Conservation (phyloP, 257 asterid species). For the Solanum piurae region DNA sequence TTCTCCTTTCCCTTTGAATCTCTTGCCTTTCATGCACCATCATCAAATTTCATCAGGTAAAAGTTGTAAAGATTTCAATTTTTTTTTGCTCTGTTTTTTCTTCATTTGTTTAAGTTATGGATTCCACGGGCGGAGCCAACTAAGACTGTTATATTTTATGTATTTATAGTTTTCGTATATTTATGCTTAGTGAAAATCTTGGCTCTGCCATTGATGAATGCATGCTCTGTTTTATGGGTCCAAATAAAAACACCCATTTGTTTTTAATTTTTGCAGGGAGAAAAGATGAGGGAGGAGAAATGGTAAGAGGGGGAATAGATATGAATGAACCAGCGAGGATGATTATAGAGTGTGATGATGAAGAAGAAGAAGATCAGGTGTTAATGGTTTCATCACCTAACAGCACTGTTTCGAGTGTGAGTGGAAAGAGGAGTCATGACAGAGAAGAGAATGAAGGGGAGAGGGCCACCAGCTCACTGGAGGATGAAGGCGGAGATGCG, state of each 20-base stretch:
- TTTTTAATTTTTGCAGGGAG: slow-evolving; percentile 16
- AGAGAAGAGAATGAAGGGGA: slow-evolving; percentile 55
- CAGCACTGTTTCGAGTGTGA: slow-evolving; percentile 87
- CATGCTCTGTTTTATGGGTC: not conserved
- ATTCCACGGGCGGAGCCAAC: not conserved
- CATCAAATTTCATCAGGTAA: slow-evolving; percentile 31
- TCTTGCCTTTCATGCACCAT: slow-evolving; percentile 33
- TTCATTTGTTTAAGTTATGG: not conserved
- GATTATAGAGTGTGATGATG: slow-evolving; percentile 29
- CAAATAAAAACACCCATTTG: not conserved
- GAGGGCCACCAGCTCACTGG: slow-evolving; percentile 57
- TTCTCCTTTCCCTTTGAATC: slow-evolving; percentile 37
- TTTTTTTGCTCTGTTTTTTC: not conserved
- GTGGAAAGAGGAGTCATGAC: slow-evolving; percentile 63
- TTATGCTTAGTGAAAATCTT: not conserved
- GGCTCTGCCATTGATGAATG: not conserved
- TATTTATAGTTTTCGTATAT: too few species aligned
- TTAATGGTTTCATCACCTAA: slow-evolving; percentile 76
- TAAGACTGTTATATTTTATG: not conserved
- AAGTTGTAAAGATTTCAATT: not conserved
- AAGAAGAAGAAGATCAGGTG: slow-evolving; percentile 18
- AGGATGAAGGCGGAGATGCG: slow-evolving; percentile 75
- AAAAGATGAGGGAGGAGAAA: slow-evolving; percentile 30
- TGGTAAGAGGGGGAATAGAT: slow-evolving; percentile 59
- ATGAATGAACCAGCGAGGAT: slow-evolving; percentile 47